A percentile compares a stretch with the other conserved stretches of the same genome.
Conservation (phyloP, 345 rosid genomes). For the Dipteronia dyeriana region DNA sequence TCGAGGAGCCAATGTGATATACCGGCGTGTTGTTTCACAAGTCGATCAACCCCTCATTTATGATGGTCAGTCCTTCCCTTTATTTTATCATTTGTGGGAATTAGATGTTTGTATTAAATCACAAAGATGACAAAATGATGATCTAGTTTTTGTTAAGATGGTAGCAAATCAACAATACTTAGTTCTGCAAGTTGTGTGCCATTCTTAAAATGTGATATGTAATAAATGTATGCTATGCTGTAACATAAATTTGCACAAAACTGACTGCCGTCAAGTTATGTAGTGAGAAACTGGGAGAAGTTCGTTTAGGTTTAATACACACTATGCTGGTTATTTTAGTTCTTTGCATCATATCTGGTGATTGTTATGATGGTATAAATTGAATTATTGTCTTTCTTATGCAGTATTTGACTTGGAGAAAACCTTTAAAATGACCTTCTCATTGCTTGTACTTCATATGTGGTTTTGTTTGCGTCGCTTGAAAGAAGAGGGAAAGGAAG, state of each 20-base stretch:
- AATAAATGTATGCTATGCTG: not conserved
- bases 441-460: slow-evolving; percentile 93
- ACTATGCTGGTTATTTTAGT: not conserved
- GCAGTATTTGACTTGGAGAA: slow-evolving; percentile 96
- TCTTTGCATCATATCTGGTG: not conserved
- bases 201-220: not conserved
- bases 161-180: not conserved
- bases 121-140: not conserved
- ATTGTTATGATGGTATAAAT: slow-evolving; percentile 1
- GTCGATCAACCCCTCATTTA: slow-evolving; percentile 77
- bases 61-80: slow-evolving; percentile 50
- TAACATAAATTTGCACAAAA: not conserved
- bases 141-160: not conserved
- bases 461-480: slow-evolving; percentile 84
- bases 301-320: not conserved
- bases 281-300: not conserved
- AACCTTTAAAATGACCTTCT: slow-evolving; percentile 75
- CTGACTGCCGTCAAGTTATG: too few species aligned
- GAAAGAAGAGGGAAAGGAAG: slow-evolving; percentile 90
- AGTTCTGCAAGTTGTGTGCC: not conserved
- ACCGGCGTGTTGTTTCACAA: slow-evolving; percentile 61
- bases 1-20: slow-evolving; percentile 84
- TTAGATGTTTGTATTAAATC: not conserved
- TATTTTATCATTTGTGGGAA: not conserved
- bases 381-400: slow-evolving; percentile 14